Evolutionary conservation across 768 basidiomycete species (phyloP).

Genomic region (Lactifluus subvellereus): DNA sequence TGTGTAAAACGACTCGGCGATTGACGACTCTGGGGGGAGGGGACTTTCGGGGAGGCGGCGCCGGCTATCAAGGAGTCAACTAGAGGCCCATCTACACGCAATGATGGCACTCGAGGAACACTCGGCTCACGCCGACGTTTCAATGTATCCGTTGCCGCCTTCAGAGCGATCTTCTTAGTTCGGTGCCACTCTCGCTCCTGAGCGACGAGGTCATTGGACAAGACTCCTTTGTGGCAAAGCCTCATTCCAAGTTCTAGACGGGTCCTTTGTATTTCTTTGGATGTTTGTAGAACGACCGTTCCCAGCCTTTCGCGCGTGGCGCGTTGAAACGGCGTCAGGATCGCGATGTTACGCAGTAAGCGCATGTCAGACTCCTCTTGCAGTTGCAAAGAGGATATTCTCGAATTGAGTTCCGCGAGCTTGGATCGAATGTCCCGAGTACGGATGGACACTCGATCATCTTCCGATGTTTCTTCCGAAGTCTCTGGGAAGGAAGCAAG

Average conservation of each 20-base stretch:
- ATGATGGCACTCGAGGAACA: slow-evolving; percentile 12
- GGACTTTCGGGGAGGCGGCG: slow-evolving; percentile 14
- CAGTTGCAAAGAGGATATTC: slow-evolving; percentile 46
- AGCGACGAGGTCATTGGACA: slow-evolving; percentile 66
- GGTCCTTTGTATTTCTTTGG: slow-evolving; percentile 57
- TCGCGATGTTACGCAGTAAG: slow-evolving; percentile 72
- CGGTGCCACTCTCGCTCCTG: slow-evolving; percentile 62
- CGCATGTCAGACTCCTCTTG: slow-evolving; percentile 66
- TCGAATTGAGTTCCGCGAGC: slow-evolving; percentile 57
- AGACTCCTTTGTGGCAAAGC: slow-evolving; percentile 68
- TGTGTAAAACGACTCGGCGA: slow-evolving; percentile 60
- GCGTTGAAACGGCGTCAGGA: slow-evolving; percentile 83
- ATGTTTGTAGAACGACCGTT: slow-evolving; percentile 51
- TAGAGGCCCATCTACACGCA: slow-evolving; percentile 22
- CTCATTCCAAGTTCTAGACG: slow-evolving; percentile 71
- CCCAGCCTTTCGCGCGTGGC: slow-evolving; percentile 75
- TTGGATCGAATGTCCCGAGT: slow-evolving; percentile 53
- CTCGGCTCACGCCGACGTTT: slow-evolving; percentile 38
- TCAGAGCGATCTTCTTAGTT: slow-evolving; percentile 65
- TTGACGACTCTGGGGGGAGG: slow-evolving; percentile 37
- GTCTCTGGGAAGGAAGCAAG: slow-evolving; percentile 20
- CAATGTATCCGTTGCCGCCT: slow-evolving; percentile 63
- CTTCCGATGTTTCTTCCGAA: slow-evolving; percentile 25
- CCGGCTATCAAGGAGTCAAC: slow-evolving; percentile 19
- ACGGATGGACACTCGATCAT: slow-evolving; percentile 43